Evolutionary conservation across 1,284 basidiomycete genomes (phyloP), one percentile per base, ranked within the genome.

Genomic region (Melampsora abietis-canadensis): DNA sequence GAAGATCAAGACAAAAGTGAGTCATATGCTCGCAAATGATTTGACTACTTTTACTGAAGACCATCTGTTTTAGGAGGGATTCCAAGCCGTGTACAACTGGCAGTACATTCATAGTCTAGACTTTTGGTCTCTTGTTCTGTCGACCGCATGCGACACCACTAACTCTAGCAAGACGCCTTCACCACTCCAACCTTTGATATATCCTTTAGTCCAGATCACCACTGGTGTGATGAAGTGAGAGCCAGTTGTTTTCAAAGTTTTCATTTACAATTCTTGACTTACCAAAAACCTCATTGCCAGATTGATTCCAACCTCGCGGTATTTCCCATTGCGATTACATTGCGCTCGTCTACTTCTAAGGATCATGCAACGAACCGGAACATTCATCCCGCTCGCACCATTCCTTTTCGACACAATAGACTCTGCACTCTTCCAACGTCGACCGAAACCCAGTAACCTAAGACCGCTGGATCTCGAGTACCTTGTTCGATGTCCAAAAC

Each of bases 61-160:
- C 30, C 44, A 30, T 30, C n/a, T 72, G 51, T 75, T 79, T 61
- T 59, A 92, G 88, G 92, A 94, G 79, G 88, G 91, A 5, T 94
- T 90, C 84, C 90, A 89, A 82, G 89, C 90, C 78, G 93, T 97
- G 27, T 95, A 97, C 84, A 98, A 98, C 83, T 99, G 96, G 96
- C 95, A 98, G 82, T 98, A 90, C 79, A 90, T 91, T 6, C 95
- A 98, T 82, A 92, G 89, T 76, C 85, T 99, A 78, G 96, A 98
- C 84, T 98, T 98, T 80, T 99, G 96, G 96, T 87, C 88, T 65
- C 85, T 92, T 67, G 92, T 98, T 2, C 85, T 97, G n/a, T 89
- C 88, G 7, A 85, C 88, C 44, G 89, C 92, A 17, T 93, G 90
- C 78, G 87, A 89, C 80, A 83, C 84, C 40, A 84, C 88, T 78